Percentiles rank a stretch among this genome's conserved stretches.
Evolutionary conservation across 2,329 filamentous ascomycete genomes (phyloP).

Genomic region (Trichophyton simii): DNA sequence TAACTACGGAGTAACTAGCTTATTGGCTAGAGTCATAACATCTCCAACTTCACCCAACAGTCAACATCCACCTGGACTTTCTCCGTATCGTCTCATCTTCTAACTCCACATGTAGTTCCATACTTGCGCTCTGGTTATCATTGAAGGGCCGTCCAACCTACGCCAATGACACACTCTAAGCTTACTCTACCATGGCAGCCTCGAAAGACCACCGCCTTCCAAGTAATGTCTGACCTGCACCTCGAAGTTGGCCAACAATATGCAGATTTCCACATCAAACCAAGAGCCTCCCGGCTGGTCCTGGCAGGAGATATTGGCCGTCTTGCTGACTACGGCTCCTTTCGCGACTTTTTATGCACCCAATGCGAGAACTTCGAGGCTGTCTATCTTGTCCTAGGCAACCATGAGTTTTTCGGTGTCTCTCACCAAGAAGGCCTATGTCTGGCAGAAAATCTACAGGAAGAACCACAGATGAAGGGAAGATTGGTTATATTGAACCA

Average conservation of each 20-base stretch:
- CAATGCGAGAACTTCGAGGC: slow-evolving; percentile 18
- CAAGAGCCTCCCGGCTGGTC: slow-evolving; percentile 15
- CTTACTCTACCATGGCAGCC: not conserved
- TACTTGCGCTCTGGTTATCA: no score
- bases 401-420: slow-evolving; percentile 28
- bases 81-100: no score
- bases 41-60: no score
- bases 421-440: slow-evolving; percentile 16
- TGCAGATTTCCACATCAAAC: slow-evolving; percentile 9
- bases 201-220: slow-evolving; percentile 4
- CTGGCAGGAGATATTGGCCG: slow-evolving; percentile 26
- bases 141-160: not conserved
- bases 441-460: slow-evolving; percentile 13
- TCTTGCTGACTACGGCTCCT: slow-evolving; percentile 16
- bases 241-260: slow-evolving; percentile 12
- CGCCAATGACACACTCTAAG: not conserved
- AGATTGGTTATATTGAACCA: slow-evolving; percentile 16
- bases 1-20: no score
- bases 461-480: slow-evolving; percentile 12
- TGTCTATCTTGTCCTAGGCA: slow-evolving; percentile 25
- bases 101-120: no score
- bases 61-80: no score
- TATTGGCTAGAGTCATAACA: no score
- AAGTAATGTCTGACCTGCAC: slow-evolving; percentile 11
- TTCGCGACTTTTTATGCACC: slow-evolving; percentile 17